Conservation (phyloP, 345 rosid species). For the Euphorbia pulcherrima region DNA sequence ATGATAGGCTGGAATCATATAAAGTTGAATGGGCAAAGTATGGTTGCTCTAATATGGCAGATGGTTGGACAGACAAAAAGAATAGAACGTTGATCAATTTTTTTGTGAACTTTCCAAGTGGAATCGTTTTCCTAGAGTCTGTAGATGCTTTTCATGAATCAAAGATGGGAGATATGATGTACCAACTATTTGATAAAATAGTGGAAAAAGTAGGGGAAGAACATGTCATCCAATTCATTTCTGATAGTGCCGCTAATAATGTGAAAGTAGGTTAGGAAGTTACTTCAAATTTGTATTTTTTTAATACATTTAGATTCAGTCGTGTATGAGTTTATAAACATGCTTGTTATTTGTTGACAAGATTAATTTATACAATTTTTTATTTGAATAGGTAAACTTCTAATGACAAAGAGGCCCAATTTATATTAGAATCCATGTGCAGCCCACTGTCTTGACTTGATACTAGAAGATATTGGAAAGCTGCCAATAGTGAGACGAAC, state of each 20-base stretch:
- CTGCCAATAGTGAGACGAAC: background rate
- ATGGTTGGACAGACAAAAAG: slow-evolving; percentile 1
- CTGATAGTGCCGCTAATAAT: background rate
- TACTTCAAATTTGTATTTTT: background rate
- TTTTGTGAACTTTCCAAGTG: slow-evolving; percentile 7
- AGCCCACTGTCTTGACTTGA: slow-evolving; percentile 14
- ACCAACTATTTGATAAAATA: background rate
- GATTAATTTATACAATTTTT: no score
- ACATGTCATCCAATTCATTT: background rate
- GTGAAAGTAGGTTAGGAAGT: background rate
- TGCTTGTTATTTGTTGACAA: no score
- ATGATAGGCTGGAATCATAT: background rate
- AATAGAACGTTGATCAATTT: slow-evolving; percentile 6
- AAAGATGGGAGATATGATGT: background rate
- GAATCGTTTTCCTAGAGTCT: background rate
- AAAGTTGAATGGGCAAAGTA: background rate
- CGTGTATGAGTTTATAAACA: no score
- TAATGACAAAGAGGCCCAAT: background rate
- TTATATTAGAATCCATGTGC: slow-evolving; percentile 16
- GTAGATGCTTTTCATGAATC: slow-evolving; percentile 6
- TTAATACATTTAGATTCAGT: no score
- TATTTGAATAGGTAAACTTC: no score
- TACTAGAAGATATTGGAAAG: slow-evolving; percentile 14
- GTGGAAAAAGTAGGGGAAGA: background rate
- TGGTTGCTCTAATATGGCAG: slow-evolving; percentile 14